Base-by-base conservation (phyloP, 1,139 yeast species). In the Magnusiomyces ingens region DNA sequence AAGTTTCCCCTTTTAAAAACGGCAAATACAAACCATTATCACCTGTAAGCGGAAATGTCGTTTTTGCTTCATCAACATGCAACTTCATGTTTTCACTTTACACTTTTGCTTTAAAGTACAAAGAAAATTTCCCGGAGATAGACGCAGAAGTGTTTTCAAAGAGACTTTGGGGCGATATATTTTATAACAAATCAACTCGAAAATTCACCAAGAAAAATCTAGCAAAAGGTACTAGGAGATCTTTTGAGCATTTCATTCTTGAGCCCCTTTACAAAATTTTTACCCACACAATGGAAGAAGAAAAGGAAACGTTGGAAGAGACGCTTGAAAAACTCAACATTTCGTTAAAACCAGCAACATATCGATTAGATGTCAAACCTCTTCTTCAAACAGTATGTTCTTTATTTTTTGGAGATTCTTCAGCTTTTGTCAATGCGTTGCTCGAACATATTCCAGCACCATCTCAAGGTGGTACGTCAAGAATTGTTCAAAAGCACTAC, bases 211-310 rank as follows among this genome's bases (percentile, higher is more conserved):
- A 67, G 0, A 66, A 67, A 41, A 68, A 76, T 12, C 32, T 8
- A 3, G 67, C 66, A 5, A 56, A 62, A 1, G 66, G 62, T 48
- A 55, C 66, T 1, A 67, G 74, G 21, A 70, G 89, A 53, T 70
- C 91, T 0, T 91, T 91, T 66, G 78, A 81, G 13, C 76, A 78
- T 55, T 85, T 90, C 60, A 75, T 93, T 10, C 71, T 90, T 17
- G 82, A 80, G 18, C 99, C 99, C 0, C 63, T 94, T 5, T 93
- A 91, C 70, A 91, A 93, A 64, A 66, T 91, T 3, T 72, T 84
- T 49, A 75, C 89, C 0, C 77, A 80, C 44, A 72, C 87, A 0
- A 62, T 93, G 11, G 79, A 90, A 0, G 71, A 79, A 40, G 80
- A 80, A 35, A 69, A 78, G 1, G 67, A 70, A 1, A 75, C 73